Conservation (phyloP, 2,329 filamentous ascomycete genomes). For the Claviceps spartinae region DNA sequence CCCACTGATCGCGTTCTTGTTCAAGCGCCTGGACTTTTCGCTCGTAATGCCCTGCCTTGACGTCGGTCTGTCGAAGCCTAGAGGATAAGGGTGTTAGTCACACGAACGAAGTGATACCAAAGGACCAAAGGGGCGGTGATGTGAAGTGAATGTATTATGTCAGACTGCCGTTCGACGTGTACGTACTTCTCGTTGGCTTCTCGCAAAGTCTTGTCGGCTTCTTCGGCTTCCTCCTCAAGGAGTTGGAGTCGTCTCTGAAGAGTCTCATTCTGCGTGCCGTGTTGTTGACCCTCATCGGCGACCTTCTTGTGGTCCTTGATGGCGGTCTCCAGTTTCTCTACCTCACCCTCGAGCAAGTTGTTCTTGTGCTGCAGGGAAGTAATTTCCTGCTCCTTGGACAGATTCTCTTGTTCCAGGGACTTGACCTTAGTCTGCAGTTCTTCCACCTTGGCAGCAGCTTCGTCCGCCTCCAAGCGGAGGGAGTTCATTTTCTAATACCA, state of each 20-base stretch:
- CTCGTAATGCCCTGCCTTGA: conserved; percentile 98
- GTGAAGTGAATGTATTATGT: not conserved
- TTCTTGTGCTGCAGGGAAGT: conserved; percentile 95
- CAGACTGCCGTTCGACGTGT: conserved; percentile 2
- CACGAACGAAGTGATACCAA: not conserved
- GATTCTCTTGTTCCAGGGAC: conserved; percentile 82
- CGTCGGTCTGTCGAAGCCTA: conserved; percentile 96
- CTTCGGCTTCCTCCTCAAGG: conserved; percentile 94
- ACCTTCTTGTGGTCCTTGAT: conserved; percentile 81
- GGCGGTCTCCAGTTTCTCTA: conserved; percentile 78
- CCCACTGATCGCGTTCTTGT: conserved; percentile 83
- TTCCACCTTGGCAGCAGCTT: conserved; percentile 66
- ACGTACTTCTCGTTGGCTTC: conserved; percentile 98
- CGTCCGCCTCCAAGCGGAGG: conserved; percentile 88
- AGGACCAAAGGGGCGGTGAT: not conserved
- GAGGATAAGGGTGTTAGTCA: conserved; percentile 10
- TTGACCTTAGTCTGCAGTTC: conserved; percentile 84
- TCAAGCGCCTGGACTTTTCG: conserved; percentile 98
- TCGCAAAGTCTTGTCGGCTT: conserved; percentile 88
- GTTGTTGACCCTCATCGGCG: conserved; percentile 71
- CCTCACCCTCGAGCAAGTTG: conserved; percentile 72
- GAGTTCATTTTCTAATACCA: conserved; percentile 71
- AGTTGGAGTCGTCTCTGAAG: conserved; percentile 87
- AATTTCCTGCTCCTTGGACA: conserved; percentile 96
- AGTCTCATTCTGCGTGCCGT: conserved; percentile 77